These are phyloP conservation scores for Penicillium steckii DNA, from an alignment of 495 filamentous ascomycete species.

Conservation along the genomic window DNA sequence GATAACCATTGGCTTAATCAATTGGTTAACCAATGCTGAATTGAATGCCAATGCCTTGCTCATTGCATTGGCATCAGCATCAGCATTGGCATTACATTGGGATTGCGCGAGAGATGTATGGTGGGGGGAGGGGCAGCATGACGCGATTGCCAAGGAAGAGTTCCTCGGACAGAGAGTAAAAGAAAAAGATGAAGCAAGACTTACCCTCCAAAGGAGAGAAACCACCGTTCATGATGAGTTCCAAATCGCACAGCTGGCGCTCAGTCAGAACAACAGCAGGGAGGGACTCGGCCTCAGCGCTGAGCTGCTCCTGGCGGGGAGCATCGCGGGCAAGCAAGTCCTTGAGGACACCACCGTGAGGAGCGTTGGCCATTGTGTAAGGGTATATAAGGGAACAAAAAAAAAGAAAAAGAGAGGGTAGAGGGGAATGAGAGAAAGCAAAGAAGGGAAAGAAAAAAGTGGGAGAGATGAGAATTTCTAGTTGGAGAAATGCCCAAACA, in stretches of 20 bases:
- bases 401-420: constrained; percentile 1
- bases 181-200: constrained; percentile 25
- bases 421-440: constrained; percentile 6
- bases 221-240: constrained; percentile 92
- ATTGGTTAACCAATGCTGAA: not conserved
- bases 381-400: constrained; percentile 6
- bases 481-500: not conserved
- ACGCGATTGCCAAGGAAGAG: not conserved
- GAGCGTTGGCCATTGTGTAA: constrained; percentile 68
- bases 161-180: not conserved
- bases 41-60: not conserved
- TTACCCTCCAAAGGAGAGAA: constrained; percentile 95
- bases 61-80: not conserved
- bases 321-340: constrained; percentile 91
- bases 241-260: constrained; percentile 95
- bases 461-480: constrained; percentile 11
- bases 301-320: constrained; percentile 70
- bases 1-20: too few relatives aligned
- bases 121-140: not conserved
- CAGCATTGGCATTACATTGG: not conserved
- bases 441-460: constrained; percentile 6
- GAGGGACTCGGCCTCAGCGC: constrained; percentile 79
- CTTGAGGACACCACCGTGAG: constrained; percentile 96
- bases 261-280: constrained; percentile 84
- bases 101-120: not conserved